These are phyloP conservation scores for Colletotrichum destructivum DNA, from an alignment of 2,329 filamentous ascomycete species.

Conservation along the genomic window DNA sequence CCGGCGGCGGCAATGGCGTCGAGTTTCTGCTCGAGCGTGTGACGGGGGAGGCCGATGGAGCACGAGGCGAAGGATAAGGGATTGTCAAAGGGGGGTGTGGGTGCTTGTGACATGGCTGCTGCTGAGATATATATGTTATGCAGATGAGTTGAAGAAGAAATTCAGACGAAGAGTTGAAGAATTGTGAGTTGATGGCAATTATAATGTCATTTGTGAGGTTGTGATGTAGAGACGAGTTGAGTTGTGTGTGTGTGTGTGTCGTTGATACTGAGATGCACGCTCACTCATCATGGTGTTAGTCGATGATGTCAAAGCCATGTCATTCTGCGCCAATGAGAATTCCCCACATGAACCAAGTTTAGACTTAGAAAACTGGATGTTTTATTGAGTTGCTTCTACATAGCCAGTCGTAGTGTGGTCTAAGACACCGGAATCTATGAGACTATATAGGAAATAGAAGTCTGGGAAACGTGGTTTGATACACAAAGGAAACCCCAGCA, in stretches of 20 bases:
- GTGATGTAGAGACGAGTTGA: background rate
- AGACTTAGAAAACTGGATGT: background rate
- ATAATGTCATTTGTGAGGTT: background rate
- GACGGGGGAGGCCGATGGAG: constrained; percentile 60
- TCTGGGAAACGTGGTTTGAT: background rate
- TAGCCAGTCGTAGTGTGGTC: too few species aligned
- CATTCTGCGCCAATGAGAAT: background rate
- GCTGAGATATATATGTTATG: too few species aligned
- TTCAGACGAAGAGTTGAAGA: too few species aligned
- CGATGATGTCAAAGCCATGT: constrained; percentile 38
- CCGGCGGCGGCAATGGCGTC: constrained; percentile 75
- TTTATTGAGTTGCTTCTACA: too few species aligned
- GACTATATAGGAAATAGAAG: background rate
- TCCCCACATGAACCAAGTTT: constrained; percentile 5
- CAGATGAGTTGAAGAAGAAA: too few species aligned
- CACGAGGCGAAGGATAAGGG: constrained; percentile 70
- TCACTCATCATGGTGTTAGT: constrained; percentile 37
- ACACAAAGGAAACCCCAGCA: background rate
- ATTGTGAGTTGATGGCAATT: too few species aligned
- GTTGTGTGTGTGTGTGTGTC: too few species aligned
- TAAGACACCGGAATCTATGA: background rate
- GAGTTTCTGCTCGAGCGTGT: constrained; percentile 73
- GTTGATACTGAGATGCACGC: too few species aligned
- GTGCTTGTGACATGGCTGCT: background rate
- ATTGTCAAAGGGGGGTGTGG: constrained; percentile 20